Evolutionary conservation across 345 rosid genomes (phyloP).

Genomic region (Mallotus nudiflorus): DNA sequence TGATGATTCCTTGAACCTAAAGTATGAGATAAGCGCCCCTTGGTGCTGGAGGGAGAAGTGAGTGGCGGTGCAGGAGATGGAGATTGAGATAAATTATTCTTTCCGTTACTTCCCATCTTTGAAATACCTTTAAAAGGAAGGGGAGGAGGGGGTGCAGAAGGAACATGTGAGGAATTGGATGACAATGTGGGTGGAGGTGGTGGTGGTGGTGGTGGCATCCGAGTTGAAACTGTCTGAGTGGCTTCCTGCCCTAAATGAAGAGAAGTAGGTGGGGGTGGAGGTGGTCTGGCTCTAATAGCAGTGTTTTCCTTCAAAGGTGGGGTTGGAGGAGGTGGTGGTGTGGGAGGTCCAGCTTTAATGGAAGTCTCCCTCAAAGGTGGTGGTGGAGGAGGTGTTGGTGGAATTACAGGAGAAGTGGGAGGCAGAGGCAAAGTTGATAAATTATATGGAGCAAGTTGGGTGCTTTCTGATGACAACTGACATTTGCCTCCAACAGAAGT

Average conservation of each 20-base stretch:
- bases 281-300: neutral
- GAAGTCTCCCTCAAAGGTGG: constrained; percentile 9
- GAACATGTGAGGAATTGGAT: constrained; percentile 30
- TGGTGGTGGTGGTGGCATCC: constrained; percentile 49
- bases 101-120: constrained; percentile 16
- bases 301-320: constrained; percentile 15
- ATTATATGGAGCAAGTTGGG: neutral
- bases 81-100: constrained; percentile 19
- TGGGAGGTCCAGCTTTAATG: neutral
- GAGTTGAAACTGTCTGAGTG: constrained; percentile 19
- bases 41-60: constrained; percentile 49
- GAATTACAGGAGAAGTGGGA: constrained; percentile 26
- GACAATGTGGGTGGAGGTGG: constrained; percentile 40
- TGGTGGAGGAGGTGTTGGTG: neutral
- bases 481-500: constrained; percentile 7
- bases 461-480: constrained; percentile 12
- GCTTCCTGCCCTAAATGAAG: constrained; percentile 22
- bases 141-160: constrained; percentile 49
- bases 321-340: constrained; percentile 2
- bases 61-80: constrained; percentile 50
- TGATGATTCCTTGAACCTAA: constrained; percentile 52
- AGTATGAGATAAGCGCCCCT: constrained; percentile 67
- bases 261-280: constrained; percentile 17
- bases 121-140: constrained; percentile 31
- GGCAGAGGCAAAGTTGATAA: neutral